A percentile compares a stretch with the other conserved stretches of the same genome.
These are phyloP conservation scores for Colletotrichum eremochloae DNA, from an alignment of 2,329 filamentous ascomycete genomes.

Conservation along the genomic window DNA sequence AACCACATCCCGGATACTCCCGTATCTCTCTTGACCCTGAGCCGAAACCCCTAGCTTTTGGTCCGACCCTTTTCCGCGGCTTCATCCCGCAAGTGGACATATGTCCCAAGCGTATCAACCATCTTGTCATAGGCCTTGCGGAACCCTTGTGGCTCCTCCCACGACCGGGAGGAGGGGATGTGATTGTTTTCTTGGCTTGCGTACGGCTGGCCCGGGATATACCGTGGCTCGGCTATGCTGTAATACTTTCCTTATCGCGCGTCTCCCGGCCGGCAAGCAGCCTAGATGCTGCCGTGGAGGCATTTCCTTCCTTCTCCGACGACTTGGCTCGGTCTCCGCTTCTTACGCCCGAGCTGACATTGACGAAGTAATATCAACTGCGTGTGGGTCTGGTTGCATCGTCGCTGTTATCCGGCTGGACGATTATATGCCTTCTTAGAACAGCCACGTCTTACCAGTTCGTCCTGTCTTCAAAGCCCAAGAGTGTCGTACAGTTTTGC, in stretches of 20 bases:
- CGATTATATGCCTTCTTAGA: neutral
- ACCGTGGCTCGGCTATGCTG: slow-evolving; percentile 13
- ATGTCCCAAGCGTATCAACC: neutral
- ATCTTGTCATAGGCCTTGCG: neutral
- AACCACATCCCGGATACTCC: slow-evolving; percentile 32
- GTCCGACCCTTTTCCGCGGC: neutral
- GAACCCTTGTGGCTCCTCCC: slow-evolving; percentile 10
- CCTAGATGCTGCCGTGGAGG: neutral
- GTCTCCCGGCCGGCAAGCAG: slow-evolving; percentile 5
- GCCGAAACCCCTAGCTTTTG: slow-evolving; percentile 24
- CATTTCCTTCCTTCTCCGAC: slow-evolving; percentile 2
- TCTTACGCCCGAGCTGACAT: neutral
- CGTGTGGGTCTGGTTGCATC: neutral
- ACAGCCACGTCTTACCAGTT: neutral
- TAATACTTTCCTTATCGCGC: slow-evolving; percentile 1
- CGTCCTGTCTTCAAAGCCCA: neutral
- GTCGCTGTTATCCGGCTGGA: neutral
- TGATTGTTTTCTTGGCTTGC: neutral
- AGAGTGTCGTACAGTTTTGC: neutral
- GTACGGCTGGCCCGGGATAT: neutral
- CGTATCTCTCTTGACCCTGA: slow-evolving; percentile 14
- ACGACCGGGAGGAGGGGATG: slow-evolving; percentile 1
- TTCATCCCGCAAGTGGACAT: neutral
- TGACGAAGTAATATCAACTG: neutral
- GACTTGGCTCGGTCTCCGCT: slow-evolving; percentile 1